phyloP scores from a whole-genome alignment of 73 alveolate species.

The Stentor coeruleus region DNA sequence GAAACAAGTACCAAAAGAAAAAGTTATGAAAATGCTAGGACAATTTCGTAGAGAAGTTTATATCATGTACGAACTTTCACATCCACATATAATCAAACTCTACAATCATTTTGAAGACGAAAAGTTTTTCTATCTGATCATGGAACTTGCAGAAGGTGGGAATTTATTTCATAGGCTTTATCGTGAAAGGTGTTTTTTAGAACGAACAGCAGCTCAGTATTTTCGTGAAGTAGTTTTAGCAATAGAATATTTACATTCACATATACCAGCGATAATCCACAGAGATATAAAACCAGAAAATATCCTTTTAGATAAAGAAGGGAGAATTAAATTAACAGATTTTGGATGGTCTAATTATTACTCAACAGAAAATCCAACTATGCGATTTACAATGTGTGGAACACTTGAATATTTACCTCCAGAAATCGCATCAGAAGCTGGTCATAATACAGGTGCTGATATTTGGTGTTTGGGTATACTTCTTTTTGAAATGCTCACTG shows the following conservation, averaged over 20 bases:
- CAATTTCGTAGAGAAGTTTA: conserved; percentile 89
- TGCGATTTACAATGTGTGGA: conserved; percentile 51
- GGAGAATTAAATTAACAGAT: conserved; percentile 61
- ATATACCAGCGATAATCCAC: conserved; percentile 66
- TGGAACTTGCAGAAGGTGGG: conserved; percentile 63
- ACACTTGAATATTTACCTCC: conserved; percentile 70
- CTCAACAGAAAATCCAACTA: conserved; percentile 34
- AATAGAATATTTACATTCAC: conserved; percentile 67
- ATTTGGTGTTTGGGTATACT: conserved; percentile 51
- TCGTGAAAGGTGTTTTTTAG: conserved; percentile 61
- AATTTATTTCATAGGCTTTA: conserved; percentile 39
- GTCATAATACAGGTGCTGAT: conserved; percentile 31
- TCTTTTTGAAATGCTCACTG: conserved; percentile 47
- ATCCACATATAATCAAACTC: conserved; percentile 88
- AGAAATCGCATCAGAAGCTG: conserved; percentile 44
- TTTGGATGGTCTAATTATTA: conserved; percentile 72
- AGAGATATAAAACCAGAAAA: conserved; percentile 47
- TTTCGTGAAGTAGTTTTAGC: conserved; percentile 81
- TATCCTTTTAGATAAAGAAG: conserved; percentile 45
- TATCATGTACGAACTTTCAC: conserved; percentile 83
- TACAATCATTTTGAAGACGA: conserved; percentile 93
- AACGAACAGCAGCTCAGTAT: conserved; percentile 73
- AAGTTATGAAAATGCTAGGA: conserved; percentile 71
- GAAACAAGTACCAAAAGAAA: conserved; percentile 75
- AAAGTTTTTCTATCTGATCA: conserved; percentile 84